Conservation (phyloP, 2,329 filamentous ascomycete genomes). For the Penicillium sp. region DNA sequence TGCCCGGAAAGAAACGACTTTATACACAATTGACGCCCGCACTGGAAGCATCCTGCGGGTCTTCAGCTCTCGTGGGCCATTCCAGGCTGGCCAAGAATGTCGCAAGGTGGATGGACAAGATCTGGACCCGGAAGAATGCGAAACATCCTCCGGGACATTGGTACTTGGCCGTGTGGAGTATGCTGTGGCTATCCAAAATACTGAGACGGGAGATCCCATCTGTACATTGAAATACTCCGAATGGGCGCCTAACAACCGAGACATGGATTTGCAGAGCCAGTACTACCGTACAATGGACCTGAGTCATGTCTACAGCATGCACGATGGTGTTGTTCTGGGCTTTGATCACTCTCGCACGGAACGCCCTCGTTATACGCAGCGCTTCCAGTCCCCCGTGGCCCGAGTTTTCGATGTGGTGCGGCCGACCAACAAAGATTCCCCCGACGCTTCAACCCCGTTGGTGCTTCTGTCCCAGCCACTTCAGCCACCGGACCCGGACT, state of each 20-base stretch:
- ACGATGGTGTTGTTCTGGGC: conserved; percentile 81
- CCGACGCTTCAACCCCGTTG: conserved; percentile 66
- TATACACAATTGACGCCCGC: conserved; percentile 85
- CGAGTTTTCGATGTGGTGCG: conserved; percentile 86
- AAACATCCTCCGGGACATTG: conserved; percentile 70
- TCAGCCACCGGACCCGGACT: conserved; percentile 55
- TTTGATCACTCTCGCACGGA: conserved; percentile 66
- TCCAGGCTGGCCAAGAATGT: conserved; percentile 74
- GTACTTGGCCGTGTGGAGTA: conserved; percentile 88
- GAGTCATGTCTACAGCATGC: conserved; percentile 83
- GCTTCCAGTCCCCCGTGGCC: conserved; percentile 75
- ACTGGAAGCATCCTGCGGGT: conserved; percentile 81
- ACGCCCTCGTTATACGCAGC: conserved; percentile 64
- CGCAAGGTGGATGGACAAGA: conserved; percentile 65
- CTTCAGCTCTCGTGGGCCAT: conserved; percentile 74
- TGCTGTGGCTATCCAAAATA: conserved; percentile 78
- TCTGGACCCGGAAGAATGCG: conserved; percentile 70
- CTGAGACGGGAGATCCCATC: conserved; percentile 70
- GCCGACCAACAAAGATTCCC: conserved; percentile 65
- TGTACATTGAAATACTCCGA: conserved; percentile 92
- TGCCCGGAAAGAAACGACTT: conserved; percentile 84
- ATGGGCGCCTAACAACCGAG: conserved; percentile 90
- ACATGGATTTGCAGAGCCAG: conserved; percentile 82
- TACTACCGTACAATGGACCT: conserved; percentile 79
- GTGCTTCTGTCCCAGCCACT: conserved; percentile 84